Evolutionary conservation across 2,329 filamentous ascomycete genomes (phyloP), one percentile per base, ranked within the genome.

Genomic region (Fusarium ramigenum): DNA sequence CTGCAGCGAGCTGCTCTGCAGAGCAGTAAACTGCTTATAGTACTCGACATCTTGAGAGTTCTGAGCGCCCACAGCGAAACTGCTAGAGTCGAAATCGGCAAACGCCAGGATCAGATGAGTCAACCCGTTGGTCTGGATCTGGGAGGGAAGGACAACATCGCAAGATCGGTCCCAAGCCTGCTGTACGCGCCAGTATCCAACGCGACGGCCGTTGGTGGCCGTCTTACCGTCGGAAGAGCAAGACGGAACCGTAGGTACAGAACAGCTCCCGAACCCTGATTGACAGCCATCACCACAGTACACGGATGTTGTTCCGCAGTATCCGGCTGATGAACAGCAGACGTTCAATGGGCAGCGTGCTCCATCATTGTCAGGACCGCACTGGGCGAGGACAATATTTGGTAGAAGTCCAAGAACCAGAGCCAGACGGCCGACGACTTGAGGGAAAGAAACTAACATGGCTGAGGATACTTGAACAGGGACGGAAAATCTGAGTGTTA

Each of bases 161-260:
- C 47, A 50, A 32, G 47, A 50, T 7, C 47, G 28, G 47, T 50
- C 47, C 47, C 47, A 50, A 23, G 47, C 21, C 47, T 50, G 47
- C 47, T 50, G 28, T 18, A 50, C 47, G 10, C 47, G 47, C 47
- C 47, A 50, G 47, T 50, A 50, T 23, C 47, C 47, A 9, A 50
- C 47, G 10, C 47, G 28, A 50, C 15, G 47, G 10, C 47, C 47
- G 9, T 32, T 50, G 2, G 47, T 34, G 10, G 47, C 47, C 8
- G 28, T 32, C 21, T 50, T 34, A 14, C 47, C 28, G 21, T 14
- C 28, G 7, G 28, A 19, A 19, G 47, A 50, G 21, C 47, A 50
- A 50, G 47, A 50, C 7, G 28, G 47, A 32, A 50, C 28, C 0
- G 47, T 50, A 34, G 47, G 47, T 2, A 32, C 16, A 32, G 47